Evolutionary conservation across 2,329 filamentous ascomycete genomes (phyloP), one percentile per base, ranked within the genome.

Genomic region (Xenoacremonium recifei): DNA sequence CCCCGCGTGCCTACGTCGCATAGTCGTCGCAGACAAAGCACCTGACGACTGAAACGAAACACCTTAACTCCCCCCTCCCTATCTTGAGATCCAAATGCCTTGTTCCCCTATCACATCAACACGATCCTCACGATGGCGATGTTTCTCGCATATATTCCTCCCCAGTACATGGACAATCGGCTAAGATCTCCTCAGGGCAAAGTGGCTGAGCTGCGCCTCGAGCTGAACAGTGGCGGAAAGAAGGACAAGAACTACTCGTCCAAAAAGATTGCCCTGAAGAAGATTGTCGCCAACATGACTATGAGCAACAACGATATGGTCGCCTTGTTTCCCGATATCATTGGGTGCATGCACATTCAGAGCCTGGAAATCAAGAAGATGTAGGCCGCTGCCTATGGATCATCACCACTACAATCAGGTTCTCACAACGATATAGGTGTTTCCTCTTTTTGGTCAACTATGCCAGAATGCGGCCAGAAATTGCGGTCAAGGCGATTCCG

Each of bases 241-340:
- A 99, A 97, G 75, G 93, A 99, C 73, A 97, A 96, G 79, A 96
- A 95, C 71, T 86, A 89, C 70, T 80, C 85, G 33, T 82, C 83
- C 53, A 99, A 97, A 77, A 97, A 97, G 80, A 95, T 96, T 62
- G 91, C 93, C 10, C 78, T 99, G 50, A 99, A 99, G 79, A 96
- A 96, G 78, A 97, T 99, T 56, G 93, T 99, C 58, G 93, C 93
- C 65, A 99, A 99, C 66, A 99, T 99, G 93, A 99, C 93, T 52
- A 99, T 99, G 93, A 97, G 92, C 80, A 99, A 99, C 72, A 99
- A 97, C 63, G 93, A 99, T 68, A 99, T 99, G 93, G 87, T 97
- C 41, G 90, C 89, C 29, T 75, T 99, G 39, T 99, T 99, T 58
- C 90, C 92, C 15, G 93, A 99, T 63, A 87, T 99, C 46, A 88